Evolutionary conservation across 2,329 filamentous ascomycete genomes (phyloP).

Genomic region (Monilinia fructigena): DNA sequence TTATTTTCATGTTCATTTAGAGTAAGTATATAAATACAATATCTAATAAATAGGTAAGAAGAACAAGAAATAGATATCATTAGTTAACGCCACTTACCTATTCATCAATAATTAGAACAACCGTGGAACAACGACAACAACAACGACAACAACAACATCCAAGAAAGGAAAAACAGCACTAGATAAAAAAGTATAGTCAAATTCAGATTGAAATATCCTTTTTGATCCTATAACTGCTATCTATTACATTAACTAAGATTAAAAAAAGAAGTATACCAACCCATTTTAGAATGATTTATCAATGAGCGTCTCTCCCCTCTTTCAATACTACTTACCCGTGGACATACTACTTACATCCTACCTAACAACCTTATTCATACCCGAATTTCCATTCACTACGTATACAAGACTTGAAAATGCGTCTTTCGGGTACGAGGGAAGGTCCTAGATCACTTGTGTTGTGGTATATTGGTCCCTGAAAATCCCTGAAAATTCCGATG

Average conservation of each 20-base stretch:
- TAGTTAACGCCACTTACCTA: neutral
- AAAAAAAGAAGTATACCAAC: no score
- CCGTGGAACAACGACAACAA: no score
- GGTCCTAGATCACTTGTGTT: neutral
- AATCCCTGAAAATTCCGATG: constrained; percentile 3
- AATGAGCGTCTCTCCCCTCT: neutral
- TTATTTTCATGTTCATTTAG: no score
- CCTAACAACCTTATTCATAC: neutral
- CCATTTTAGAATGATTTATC: neutral
- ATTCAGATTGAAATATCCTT: neutral
- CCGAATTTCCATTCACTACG: neutral
- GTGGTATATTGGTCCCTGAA: neutral
- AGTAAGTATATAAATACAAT: no score
- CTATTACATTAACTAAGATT: no score
- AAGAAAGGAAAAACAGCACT: neutral
- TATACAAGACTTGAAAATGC: neutral
- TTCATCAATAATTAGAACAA: neutral
- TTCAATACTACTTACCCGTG: neutral
- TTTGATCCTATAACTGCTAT: neutral
- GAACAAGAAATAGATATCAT: neutral
- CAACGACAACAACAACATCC: neutral
- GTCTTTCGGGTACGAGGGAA: neutral
- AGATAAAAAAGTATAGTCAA: neutral
- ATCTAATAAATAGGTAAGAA: no score
- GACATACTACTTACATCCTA: neutral